Base-by-base conservation (phyloP, 805 yeast species). In the Lachancea cidri region DNA sequence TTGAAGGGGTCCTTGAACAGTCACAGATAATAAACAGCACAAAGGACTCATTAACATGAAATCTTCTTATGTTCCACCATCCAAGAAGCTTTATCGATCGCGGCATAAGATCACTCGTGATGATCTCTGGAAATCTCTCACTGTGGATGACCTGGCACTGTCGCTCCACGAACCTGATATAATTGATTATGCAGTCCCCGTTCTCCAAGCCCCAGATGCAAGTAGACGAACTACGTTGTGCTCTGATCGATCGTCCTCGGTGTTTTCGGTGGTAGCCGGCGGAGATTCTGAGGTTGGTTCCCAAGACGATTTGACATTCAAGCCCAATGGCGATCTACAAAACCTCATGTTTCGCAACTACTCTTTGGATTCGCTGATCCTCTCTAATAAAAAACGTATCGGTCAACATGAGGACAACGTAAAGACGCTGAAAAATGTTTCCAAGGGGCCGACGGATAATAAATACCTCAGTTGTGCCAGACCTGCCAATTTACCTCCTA, bases 281-380 rank as follows among this genome's bases (percentile, higher is more conserved):
- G 29, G 20, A 33, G 29, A 24, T 11, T 35, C 33, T 19, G 39
- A 35, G 29, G 19, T 13, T 29, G 29, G 29, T 17, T 35, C 33
- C 19, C 33, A 35, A 17, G 37, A 35, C 30, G 37, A 35, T 15
- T 43, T 19, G 17, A 24, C 39, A 24, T 48, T 43, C 29, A 46
- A 42, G 8, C 41, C 47, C 9, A 24, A 24, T 6, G 30, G 18
- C 22, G 48, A 48, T 8, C 31, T 46, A 17, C 42, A 39, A 17
- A 33, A 38, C 17, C 35, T 41, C 24, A 33, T 47, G 44, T 47
- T 47, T 33, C 42, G 44, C 16, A 50, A 50, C 32, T 14, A 48
- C 24, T 48, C 52, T 24, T 39, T 50, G 14, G 54, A 50, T 35
- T 50, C 48, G n/a, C 35, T 50, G 34, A 44, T 50, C 18, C 49